Evolutionary conservation across 768 basidiomycete genomes (phyloP).

Genomic region (Tricholomella constricta): DNA sequence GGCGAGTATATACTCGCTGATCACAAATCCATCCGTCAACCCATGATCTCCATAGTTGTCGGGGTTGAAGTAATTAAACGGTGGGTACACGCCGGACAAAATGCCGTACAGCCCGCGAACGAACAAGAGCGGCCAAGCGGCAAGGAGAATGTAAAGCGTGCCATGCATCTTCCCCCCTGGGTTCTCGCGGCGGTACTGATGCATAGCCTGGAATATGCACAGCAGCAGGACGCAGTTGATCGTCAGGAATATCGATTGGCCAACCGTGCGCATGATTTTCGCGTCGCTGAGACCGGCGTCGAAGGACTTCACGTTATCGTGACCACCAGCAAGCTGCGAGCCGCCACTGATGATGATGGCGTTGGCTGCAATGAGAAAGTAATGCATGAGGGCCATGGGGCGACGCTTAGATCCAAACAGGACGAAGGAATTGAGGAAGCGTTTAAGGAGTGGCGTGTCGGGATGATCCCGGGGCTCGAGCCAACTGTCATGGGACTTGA

Average conservation of each 20-base stretch:
- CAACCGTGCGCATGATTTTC: slow-evolving; percentile 31
- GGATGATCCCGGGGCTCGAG: slow-evolving; percentile 31
- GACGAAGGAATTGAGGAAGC: slow-evolving; percentile 26
- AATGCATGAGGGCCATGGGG: slow-evolving; percentile 34
- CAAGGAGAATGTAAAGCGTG: slow-evolving; percentile 28
- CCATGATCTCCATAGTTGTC: slow-evolving; percentile 24
- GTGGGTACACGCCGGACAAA: slow-evolving; percentile 22
- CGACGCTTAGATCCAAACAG: slow-evolving; percentile 23
- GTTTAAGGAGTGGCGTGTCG: slow-evolving; percentile 14
- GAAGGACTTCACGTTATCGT: slow-evolving; percentile 13
- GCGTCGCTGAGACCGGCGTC: slow-evolving; percentile 20
- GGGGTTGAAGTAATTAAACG: slow-evolving; percentile 28
- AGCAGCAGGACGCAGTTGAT: slow-evolving; percentile 27
- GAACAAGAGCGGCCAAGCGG: slow-evolving; percentile 34
- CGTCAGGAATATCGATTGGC: slow-evolving; percentile 35
- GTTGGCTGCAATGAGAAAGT: slow-evolving; percentile 33
- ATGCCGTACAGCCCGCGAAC: slow-evolving; percentile 36
- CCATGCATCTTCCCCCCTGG: slow-evolving; percentile 22
- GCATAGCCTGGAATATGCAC: slow-evolving; percentile 29
- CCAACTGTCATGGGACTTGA: slow-evolving; percentile 32
- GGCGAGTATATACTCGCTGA: slow-evolving; percentile 28
- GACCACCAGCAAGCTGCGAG: slow-evolving; percentile 29
- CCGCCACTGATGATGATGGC: slow-evolving; percentile 35
- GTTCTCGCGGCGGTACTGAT: slow-evolving; percentile 19
- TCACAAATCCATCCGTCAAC: slow-evolving; percentile 23